Conservation (phyloP, 257 asterid genomes). For the Penstemon davidsonii region DNA sequence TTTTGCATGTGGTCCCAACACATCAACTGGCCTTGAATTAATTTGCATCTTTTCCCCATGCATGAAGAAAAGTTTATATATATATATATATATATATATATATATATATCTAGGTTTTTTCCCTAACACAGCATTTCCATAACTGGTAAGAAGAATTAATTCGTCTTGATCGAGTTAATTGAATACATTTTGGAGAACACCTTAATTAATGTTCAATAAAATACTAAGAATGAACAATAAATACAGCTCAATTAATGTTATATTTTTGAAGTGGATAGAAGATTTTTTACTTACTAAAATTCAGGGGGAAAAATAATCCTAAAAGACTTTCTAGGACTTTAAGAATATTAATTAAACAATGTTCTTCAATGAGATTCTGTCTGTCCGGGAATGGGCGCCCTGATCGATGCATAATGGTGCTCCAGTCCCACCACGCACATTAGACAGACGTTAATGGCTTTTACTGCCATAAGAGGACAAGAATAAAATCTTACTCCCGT, state of each 20-base stretch:
- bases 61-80: background rate
- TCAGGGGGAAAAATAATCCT: no score
- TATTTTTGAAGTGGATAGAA: background rate
- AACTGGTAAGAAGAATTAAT: conserved; percentile 27
- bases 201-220: no score
- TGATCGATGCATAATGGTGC: conserved; percentile 47
- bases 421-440: conserved; percentile 41
- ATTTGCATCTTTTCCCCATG: background rate
- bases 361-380: conserved; percentile 9
- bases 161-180: conserved; percentile 18
- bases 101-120: conserved; percentile 27
- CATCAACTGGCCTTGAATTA: conserved; percentile 21
- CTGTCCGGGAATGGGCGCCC: conserved; percentile 24
- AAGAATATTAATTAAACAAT: background rate
- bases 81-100: background rate
- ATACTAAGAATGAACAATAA: no score
- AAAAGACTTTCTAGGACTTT: no score
- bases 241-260: background rate
- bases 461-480: background rate
- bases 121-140: conserved; percentile 9
- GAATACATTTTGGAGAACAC: no score
- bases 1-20: conserved; percentile 52
- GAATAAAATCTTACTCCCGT: background rate
- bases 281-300: conserved; percentile 4
- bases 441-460: conserved; percentile 8